phyloP scores from a whole-genome alignment of 31 red algal species.

The Endocladia muricata region DNA sequence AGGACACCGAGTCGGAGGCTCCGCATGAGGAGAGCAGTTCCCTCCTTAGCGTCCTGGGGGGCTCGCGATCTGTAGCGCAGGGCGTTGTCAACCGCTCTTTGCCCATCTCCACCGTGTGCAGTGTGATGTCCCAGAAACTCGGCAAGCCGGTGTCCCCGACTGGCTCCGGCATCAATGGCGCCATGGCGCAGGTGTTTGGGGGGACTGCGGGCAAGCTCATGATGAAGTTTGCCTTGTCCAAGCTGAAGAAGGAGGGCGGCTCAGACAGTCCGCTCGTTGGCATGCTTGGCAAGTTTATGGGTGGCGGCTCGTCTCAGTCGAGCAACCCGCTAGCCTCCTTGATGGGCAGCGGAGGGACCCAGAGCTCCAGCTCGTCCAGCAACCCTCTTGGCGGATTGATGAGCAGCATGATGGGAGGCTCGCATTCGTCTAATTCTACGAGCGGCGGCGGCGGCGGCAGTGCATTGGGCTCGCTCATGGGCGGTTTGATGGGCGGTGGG shows the following conservation, averaged over 20 bases:
- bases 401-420: background rate
- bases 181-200: slow-evolving; percentile 72
- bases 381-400: background rate
- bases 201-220: slow-evolving; percentile 71
- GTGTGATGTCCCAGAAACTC: slow-evolving; percentile 58
- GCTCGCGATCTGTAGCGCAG: slow-evolving; percentile 33
- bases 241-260: slow-evolving; percentile 42
- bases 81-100: slow-evolving; percentile 44
- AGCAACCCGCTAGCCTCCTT: slow-evolving; percentile 9
- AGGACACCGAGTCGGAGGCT: slow-evolving; percentile 31
- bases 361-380: background rate
- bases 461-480: slow-evolving; percentile 2
- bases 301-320: slow-evolving; percentile 3
- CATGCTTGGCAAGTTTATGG: slow-evolving; percentile 29
- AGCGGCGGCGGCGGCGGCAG: slow-evolving; percentile 28
- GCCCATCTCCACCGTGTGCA: slow-evolving; percentile 48
- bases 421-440: background rate
- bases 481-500: slow-evolving; percentile 6
- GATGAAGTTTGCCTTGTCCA: slow-evolving; percentile 57
- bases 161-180: slow-evolving; percentile 61
- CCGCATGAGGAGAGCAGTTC: slow-evolving; percentile 34
- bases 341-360: slow-evolving; percentile 12
- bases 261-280: slow-evolving; percentile 27
- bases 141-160: slow-evolving; percentile 54
- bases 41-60: slow-evolving; percentile 56